Evolutionary conservation across 257 asterid species (phyloP).

Genomic region (Penstemon davidsonii): DNA sequence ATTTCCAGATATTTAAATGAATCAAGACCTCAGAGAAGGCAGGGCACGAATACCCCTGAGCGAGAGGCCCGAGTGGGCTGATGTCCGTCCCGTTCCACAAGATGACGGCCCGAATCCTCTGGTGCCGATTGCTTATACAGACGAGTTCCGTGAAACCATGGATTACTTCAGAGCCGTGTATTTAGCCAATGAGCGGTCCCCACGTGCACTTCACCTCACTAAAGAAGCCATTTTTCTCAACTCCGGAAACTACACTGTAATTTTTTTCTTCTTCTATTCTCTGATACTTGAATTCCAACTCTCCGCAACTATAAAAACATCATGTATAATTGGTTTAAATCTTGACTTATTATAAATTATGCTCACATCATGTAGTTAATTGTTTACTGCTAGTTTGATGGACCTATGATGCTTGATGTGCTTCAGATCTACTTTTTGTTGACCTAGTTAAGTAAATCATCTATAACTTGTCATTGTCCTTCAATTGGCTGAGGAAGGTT

Average conservation of each 20-base stretch:
- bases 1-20: slow-evolving; percentile 25
- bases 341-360: too few species aligned
- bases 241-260: slow-evolving; percentile 90
- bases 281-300: neutral
- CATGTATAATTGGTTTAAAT: neutral
- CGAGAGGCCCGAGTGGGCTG: slow-evolving; percentile 80
- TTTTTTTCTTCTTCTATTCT: neutral
- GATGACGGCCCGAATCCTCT: slow-evolving; percentile 88
- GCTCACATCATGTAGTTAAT: neutral
- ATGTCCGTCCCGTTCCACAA: slow-evolving; percentile 74
- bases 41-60: slow-evolving; percentile 44
- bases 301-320: slow-evolving; percentile 6
- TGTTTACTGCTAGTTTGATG: slow-evolving; percentile 2
- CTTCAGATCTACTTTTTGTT: neutral
- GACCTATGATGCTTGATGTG: slow-evolving; percentile 3
- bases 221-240: slow-evolving; percentile 65
- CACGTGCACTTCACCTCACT: slow-evolving; percentile 79
- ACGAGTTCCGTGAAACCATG: slow-evolving; percentile 83
- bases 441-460: neutral
- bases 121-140: slow-evolving; percentile 78
- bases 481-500: slow-evolving; percentile 17
- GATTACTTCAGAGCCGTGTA: slow-evolving; percentile 83
- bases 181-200: slow-evolving; percentile 80
- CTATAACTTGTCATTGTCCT: neutral
- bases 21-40: slow-evolving; percentile 15